Evolutionary conservation across 495 filamentous ascomycete species (phyloP).

Genomic region (Penicillium cinerascens): DNA sequence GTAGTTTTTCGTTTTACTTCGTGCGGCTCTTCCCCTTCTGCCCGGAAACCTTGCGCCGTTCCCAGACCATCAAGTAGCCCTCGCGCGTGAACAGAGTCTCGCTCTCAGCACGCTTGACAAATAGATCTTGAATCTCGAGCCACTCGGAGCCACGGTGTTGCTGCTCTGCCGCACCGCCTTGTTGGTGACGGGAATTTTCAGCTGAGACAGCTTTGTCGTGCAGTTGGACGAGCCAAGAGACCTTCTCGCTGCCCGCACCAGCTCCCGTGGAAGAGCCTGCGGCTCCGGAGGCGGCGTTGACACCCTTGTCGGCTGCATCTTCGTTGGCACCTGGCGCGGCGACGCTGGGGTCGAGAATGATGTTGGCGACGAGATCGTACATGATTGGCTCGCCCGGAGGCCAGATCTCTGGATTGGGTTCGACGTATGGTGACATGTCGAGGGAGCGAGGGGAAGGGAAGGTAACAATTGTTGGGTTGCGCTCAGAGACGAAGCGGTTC

Average conservation of each 20-base stretch:
- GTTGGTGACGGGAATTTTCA: constrained; percentile 33
- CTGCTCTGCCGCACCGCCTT: constrained; percentile 29
- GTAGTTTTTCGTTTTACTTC: constrained; percentile 4
- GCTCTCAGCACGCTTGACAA: constrained; percentile 77
- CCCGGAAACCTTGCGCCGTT: constrained; percentile 63
- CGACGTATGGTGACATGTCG: constrained; percentile 85
- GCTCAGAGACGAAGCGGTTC: constrained; percentile 93
- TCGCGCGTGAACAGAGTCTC: constrained; percentile 91
- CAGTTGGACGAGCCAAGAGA: constrained; percentile 55
- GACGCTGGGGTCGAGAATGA: constrained; percentile 65
- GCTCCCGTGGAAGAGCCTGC: constrained; percentile 35
- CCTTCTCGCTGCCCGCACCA: constrained; percentile 48
- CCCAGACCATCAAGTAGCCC: constrained; percentile 95
- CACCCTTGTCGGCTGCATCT: constrained; percentile 80
- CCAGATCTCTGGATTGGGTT: constrained; percentile 61
- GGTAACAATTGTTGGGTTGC: constrained; percentile 97
- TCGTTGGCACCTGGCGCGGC: constrained; percentile 73
- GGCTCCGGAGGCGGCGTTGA: constrained; percentile 70
- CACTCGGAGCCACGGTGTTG: constrained; percentile 60
- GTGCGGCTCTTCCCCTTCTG: constrained; percentile 41
- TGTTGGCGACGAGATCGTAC: constrained; percentile 96
- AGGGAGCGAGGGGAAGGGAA: constrained; percentile 75
- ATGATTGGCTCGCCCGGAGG: constrained; percentile 78
- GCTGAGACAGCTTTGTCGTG: constrained; percentile 49
- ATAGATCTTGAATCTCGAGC: constrained; percentile 92